Evolutionary conservation across 192 early-diverging fungal genomes (phyloP), one percentile per base, ranked within the genome.

Genomic region (Coemansia sp.): DNA sequence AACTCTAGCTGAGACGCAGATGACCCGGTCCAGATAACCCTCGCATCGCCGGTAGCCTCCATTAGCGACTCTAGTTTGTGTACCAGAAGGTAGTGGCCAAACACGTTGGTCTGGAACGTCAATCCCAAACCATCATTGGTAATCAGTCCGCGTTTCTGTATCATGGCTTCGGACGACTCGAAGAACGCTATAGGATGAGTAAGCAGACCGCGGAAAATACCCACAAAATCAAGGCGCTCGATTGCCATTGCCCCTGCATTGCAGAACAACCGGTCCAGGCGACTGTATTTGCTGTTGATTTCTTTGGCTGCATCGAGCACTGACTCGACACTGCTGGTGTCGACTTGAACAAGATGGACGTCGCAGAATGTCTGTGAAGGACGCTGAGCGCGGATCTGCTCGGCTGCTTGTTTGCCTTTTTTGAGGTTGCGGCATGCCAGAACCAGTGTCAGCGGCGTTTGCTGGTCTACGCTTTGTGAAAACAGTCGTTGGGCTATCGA

Each of bases 201-300:
- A 1, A 72, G 18, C 18, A 82, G 54, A 0, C 80, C 75, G 10
- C 63, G 42, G 3, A 70, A 34, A 34, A 76, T 75, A 7, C 50
- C 69, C 3, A 20, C 0, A 1, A 62, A 17, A 40, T 68, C 48
- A 8, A 84, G 62, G 5, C 59, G 25, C 3, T 48, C 62, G 48
- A 81, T 84, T 1, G 83, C 61, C 83, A 84, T 76, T 1, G 76
- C 70, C 0, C 83, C 83, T 11, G 83, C 83, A 45, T 84, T 84
- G 72, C 77, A 81, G 50, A 77, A 80, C 56, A 84, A 64, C 36
- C 75, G 55, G 54, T 77, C 67, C 0, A 84, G 31, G 16, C 66
- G 59, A 0, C 18, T 30, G 18, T 54, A 58, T 11, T 30, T 50
- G 10, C 31, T 8, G 10, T 16, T 0, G 4, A 84, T 40, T 8